Base-by-base conservation (phyloP, 1,284 basidiomycete species). In the Schizopora paradoxa region DNA sequence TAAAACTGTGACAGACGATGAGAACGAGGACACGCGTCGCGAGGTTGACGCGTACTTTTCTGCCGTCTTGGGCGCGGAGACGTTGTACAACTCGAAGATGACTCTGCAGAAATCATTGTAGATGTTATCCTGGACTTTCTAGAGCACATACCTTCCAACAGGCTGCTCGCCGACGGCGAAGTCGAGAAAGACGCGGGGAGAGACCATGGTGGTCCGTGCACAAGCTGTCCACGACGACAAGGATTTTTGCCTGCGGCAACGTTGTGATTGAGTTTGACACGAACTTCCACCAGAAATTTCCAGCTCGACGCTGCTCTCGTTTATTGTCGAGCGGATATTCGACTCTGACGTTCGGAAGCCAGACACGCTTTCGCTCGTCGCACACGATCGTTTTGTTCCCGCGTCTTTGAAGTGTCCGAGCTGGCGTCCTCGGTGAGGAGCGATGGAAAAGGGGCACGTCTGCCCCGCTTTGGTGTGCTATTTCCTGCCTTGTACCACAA, bases 31-130 rank as follows among this genome's bases (percentile, higher is more conserved):
- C 28, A 42, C 31, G 21, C 19, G 13, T 11, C 31, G 26, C n/a
- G 26, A 19, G 25, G 27, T 27, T 21, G 21, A 41, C 14, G 57
- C 75, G 51, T 55, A 90, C 87, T 95, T 95, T 69, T 94, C 92
- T 45, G 74, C 76, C 4, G 91, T 91, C 65, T 85, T 86, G 6
- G 92, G 92, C 3, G 79, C 82, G 4, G 70, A 70, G 59, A 86
- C 83, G 51, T 67, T 75, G 69, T 77, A 92, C 7, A 95, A 71
- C 63, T 95, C 91, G 52, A 92, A 87, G 54, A 92, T 73, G 48
- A 89, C 72, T 53, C 82, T 85, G 57, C 10, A 42, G 41, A 43
- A 22, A 41, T 21, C 19, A 27, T 7, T 38, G 48, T 4, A 39
- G 27, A 6, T 37, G 7, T 34, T n/a, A 33, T 19, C 8, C 10